These are phyloP conservation scores for Lactarius evosmus DNA, from an alignment of 768 basidiomycete species.

Conservation along the genomic window DNA sequence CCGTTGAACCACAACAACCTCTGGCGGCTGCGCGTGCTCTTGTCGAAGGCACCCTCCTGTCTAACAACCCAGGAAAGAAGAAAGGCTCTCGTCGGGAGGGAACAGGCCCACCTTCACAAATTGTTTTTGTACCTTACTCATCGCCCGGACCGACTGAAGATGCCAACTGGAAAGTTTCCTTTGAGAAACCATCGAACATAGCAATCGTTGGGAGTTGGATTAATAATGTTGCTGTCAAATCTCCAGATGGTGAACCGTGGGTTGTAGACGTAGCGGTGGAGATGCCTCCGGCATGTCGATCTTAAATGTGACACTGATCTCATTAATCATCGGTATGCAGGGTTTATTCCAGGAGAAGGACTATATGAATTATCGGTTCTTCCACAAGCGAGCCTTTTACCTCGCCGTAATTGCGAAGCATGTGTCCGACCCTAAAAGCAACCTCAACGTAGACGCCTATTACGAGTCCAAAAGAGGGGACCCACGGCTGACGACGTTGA, in stretches of 20 bases:
- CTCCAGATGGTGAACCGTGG: constrained; percentile 60
- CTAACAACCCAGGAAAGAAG: not conserved
- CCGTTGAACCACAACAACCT: constrained; percentile 60
- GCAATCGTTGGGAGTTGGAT: constrained; percentile 85
- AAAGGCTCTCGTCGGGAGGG: constrained; percentile 9
- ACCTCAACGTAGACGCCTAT: constrained; percentile 53
- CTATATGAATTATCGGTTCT: constrained; percentile 82
- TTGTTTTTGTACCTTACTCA: constrained; percentile 63
- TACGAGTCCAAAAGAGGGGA: constrained; percentile 61
- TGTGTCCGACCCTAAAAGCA: constrained; percentile 44
- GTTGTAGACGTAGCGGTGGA: constrained; percentile 79
- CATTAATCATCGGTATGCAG: constrained; percentile 36
- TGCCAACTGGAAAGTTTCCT: constrained; percentile 86
- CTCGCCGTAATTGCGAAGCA: constrained; percentile 73
- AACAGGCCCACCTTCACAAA: constrained; percentile 3
- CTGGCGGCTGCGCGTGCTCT: constrained; percentile 57
- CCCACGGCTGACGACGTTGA: constrained; percentile 60
- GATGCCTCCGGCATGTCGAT: constrained; percentile 68
- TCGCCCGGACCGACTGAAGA: constrained; percentile 70
- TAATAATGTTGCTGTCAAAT: constrained; percentile 69
- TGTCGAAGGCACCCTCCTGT: constrained; percentile 41
- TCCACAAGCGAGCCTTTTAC: constrained; percentile 90
- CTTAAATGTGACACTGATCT: not conserved
- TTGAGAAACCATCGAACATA: constrained; percentile 73
- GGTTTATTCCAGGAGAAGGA: constrained; percentile 94